A percentile compares a stretch with the other conserved stretches of the same genome.
These are phyloP conservation scores for Cladosporium sp. DNA, from an alignment of 2,329 filamentous ascomycete genomes.

Conservation along the genomic window DNA sequence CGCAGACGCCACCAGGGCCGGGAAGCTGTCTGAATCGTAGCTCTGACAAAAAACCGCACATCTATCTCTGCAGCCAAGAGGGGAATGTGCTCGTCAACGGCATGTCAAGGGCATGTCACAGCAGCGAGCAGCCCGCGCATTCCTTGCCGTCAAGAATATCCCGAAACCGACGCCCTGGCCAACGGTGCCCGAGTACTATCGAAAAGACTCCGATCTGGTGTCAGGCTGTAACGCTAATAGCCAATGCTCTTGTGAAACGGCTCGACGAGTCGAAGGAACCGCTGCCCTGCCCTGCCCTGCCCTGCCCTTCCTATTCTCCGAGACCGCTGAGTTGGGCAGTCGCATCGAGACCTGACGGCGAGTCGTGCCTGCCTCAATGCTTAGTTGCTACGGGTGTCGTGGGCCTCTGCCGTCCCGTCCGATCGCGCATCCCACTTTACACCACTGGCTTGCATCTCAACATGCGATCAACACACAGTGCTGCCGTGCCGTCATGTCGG, in stretches of 20 bases:
- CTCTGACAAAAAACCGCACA: not conserved
- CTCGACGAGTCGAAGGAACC: not conserved
- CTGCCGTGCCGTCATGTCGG: not conserved
- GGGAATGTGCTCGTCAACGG: not conserved
- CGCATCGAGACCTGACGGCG: not conserved
- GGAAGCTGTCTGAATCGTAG: not conserved
- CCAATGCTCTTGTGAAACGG: not conserved
- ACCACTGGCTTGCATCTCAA: not conserved
- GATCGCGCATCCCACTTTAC: not conserved
- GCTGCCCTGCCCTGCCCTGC: not conserved
- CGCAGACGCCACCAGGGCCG: not conserved
- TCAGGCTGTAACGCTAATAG: slow-evolving; percentile 7
- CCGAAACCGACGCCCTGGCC: not conserved
- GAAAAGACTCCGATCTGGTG: not conserved
- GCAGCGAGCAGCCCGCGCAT: not conserved
- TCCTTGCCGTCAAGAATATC: not conserved
- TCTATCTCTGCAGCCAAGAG: not conserved
- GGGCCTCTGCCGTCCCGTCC: not conserved
- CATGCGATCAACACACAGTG: not conserved
- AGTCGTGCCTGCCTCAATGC: not conserved
- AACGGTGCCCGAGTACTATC: not conserved
- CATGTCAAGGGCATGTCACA: slow-evolving; percentile 6
- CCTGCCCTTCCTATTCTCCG: not conserved
- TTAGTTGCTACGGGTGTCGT: not conserved
- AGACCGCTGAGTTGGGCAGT: not conserved